Percentiles rank a stretch among this genome's conserved stretches.
Evolutionary conservation across 768 basidiomycete species (phyloP).

Genomic region (Rubroboletus pulcherrimus): DNA sequence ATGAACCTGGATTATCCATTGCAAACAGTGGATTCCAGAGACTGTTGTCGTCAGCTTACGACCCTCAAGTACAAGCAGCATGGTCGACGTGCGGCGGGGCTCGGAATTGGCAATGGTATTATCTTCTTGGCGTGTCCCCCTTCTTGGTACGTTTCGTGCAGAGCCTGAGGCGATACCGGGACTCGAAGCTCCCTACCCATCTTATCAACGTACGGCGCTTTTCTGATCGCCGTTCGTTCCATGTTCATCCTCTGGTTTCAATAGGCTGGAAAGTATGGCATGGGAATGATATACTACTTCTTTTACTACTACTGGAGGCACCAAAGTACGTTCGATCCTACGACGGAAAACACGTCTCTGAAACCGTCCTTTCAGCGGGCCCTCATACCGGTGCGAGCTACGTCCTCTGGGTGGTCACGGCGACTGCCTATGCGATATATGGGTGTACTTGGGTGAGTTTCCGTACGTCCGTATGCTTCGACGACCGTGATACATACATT

Average conservation of each 20-base stretch:
- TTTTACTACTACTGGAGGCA: constrained; percentile 78
- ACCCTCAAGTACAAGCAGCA: constrained; percentile 38
- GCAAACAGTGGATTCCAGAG: not conserved
- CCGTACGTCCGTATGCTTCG: not conserved
- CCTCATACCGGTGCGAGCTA: constrained; percentile 47
- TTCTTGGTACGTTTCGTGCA: constrained; percentile 77
- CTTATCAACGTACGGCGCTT: constrained; percentile 66
- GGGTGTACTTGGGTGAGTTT: constrained; percentile 70
- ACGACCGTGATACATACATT: not conserved
- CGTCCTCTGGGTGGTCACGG: constrained; percentile 66
- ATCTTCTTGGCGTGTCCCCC: constrained; percentile 59
- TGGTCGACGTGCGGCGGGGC: constrained; percentile 40
- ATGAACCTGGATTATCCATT: not conserved
- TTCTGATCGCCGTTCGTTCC: not conserved
- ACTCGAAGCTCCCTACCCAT: constrained; percentile 71
- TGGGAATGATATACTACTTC: constrained; percentile 59
- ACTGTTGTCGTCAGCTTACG: constrained; percentile 9
- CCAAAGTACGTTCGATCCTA: constrained; percentile 37
- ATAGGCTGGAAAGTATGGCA: constrained; percentile 81
- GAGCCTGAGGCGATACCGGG: constrained; percentile 79
- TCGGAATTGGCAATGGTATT: constrained; percentile 57
- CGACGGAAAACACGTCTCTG: not conserved
- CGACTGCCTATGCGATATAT: constrained; percentile 62
- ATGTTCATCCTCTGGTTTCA: not conserved
- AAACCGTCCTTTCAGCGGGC: constrained; percentile 19